phyloP scores from a whole-genome alignment of 805 yeast genomes.

The Starmerella bombicola region DNA sequence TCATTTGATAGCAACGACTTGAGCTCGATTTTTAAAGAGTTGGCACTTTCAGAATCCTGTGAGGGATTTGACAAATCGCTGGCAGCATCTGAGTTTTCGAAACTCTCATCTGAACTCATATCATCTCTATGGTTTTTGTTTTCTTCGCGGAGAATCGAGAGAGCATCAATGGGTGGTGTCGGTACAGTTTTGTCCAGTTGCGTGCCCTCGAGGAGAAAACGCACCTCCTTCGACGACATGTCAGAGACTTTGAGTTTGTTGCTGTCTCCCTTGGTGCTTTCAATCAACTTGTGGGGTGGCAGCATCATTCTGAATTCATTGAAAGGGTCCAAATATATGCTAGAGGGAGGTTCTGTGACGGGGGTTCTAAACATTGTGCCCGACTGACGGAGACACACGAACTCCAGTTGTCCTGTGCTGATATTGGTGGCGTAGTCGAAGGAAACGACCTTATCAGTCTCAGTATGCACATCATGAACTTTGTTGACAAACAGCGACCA shows the following conservation, averaged over 20 bases:
- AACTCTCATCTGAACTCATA: neutral
- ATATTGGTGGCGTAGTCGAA: conserved; percentile 66
- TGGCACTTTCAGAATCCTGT: conserved; percentile 2
- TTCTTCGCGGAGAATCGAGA: neutral
- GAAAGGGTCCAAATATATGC: conserved; percentile 51
- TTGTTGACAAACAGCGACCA: conserved; percentile 57
- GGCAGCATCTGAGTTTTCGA: neutral
- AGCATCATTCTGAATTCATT: conserved; percentile 24
- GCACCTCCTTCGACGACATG: neutral
- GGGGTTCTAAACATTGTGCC: conserved; percentile 78
- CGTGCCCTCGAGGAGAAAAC: neutral
- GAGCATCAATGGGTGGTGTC: neutral
- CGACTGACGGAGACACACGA: conserved; percentile 81
- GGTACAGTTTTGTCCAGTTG: neutral
- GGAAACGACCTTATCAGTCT: conserved; percentile 68
- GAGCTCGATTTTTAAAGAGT: conserved; percentile 18
- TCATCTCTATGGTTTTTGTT: neutral
- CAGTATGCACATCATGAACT: conserved; percentile 63
- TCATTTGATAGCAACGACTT: conserved; percentile 49
- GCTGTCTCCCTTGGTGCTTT: conserved; percentile 1
- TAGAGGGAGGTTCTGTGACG: conserved; percentile 51
- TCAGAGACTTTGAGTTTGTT: neutral
- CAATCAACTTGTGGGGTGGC: conserved; percentile 4
- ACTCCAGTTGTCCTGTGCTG: conserved; percentile 41
- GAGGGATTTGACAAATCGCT: neutral